Conservation (phyloP, 1,284 basidiomycete species). For the Cystobasidiaceae sp. region DNA sequence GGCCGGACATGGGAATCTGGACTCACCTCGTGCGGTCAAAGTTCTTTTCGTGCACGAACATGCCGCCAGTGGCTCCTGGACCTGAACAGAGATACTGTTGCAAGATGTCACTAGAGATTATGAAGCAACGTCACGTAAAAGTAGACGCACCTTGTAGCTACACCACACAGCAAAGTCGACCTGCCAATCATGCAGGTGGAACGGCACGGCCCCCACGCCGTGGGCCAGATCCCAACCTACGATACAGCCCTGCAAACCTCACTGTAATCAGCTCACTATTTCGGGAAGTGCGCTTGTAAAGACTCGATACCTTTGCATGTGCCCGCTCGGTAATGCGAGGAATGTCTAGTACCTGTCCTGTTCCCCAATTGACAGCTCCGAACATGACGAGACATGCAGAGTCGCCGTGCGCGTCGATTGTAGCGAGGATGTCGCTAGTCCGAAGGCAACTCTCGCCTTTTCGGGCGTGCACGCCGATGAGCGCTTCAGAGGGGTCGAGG, state of each 20-base stretch:
- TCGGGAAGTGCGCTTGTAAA: neutral
- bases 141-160: too few species aligned
- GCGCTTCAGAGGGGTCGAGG: conserved; percentile 66
- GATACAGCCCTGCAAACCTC: conserved; percentile 65
- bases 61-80: conserved; percentile 86
- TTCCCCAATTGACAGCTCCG: conserved; percentile 91
- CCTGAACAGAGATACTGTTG: conserved; percentile 93
- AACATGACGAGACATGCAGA: conserved; percentile 83
- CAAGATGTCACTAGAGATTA: too few species aligned
- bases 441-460: conserved; percentile 76
- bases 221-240: conserved; percentile 96
- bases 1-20: too few species aligned
- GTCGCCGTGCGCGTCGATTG: conserved; percentile 65
- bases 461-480: conserved; percentile 74
- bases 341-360: conserved; percentile 93
- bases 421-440: conserved; percentile 78
- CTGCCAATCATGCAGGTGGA: conserved; percentile 84
- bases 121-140: too few species aligned
- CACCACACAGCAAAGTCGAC: conserved; percentile 98
- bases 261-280: neutral
- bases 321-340: conserved; percentile 71
- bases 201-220: conserved; percentile 84
- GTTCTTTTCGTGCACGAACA: conserved; percentile 79
- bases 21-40: conserved; percentile 23
- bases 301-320: conserved; percentile 60